Conservation (phyloP, 108 stramenopile genomes). For the Licmophora abbreviata region DNA sequence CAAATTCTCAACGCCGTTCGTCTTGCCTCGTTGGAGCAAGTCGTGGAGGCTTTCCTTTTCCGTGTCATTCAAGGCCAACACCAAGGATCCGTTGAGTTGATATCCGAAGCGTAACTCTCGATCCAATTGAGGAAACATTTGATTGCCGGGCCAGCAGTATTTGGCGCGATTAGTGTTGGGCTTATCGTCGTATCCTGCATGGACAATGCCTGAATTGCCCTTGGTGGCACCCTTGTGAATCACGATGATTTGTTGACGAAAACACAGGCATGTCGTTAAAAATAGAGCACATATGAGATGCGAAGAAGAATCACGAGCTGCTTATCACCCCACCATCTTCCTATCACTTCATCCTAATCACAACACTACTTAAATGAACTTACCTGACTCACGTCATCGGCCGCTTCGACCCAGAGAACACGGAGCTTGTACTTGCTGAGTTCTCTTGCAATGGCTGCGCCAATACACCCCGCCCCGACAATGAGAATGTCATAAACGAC, state of each 20-base stretch:
- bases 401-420: slow-evolving; percentile 57
- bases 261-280: too few species aligned
- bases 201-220: slow-evolving; percentile 81
- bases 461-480: slow-evolving; percentile 72
- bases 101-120: slow-evolving; percentile 74
- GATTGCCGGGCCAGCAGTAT: slow-evolving; percentile 77
- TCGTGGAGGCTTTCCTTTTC: slow-evolving; percentile 56
- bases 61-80: slow-evolving; percentile 50
- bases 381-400: slow-evolving; percentile 67
- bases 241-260: too few species aligned
- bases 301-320: too few species aligned
- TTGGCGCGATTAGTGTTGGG: slow-evolving; percentile 63
- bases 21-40: slow-evolving; percentile 51
- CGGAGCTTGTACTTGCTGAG: slow-evolving; percentile 38
- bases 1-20: slow-evolving; percentile 67
- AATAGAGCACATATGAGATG: too few species aligned
- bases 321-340: too few species aligned
- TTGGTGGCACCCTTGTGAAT: slow-evolving; percentile 61
- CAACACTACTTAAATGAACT: too few species aligned
- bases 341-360: too few species aligned
- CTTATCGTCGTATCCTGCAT: slow-evolving; percentile 80
- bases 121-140: slow-evolving; percentile 77
- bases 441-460: slow-evolving; percentile 75
- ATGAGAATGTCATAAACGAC: slow-evolving; percentile 48
- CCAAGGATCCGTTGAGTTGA: slow-evolving; percentile 69